Base-by-base conservation (phyloP, 176 grass and related monocot species). In the Urochloa ruziziensis region DNA sequence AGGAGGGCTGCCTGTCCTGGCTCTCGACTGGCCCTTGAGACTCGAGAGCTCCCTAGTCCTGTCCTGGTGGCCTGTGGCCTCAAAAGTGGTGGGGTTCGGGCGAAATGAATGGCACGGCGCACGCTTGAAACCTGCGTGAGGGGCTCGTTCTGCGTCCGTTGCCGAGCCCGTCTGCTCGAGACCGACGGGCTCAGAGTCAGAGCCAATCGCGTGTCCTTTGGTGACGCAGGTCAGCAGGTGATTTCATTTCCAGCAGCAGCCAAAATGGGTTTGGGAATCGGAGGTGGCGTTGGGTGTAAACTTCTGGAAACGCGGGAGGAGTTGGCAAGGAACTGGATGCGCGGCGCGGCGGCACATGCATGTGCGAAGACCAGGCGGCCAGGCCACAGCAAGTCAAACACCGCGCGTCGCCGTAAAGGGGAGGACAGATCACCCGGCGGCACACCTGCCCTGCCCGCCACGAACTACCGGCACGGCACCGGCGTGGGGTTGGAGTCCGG, bases 361-460 rank as follows among this genome's bases (percentile, higher is more conserved):
- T 17, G 42, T n/a, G 21, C 29, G 34, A n/a, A 15, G 36, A n/a
- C 43, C 48, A 24, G 16, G 39, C 24, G 7, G 7, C 24, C 67
- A 28, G 57, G 66, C 13, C 14, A 1, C 23, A 42, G 59, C 48
- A 30, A 74, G 81, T 80, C 87, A 80, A 74, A 7, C 75, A 84
- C 58, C 80, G 28, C 6, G 44, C n/a, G n/a, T 27, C 3, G 13
- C 15, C 35, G 21, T 15, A 4, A 12, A 40, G 27, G 17, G 13
- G 44, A 5, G 71, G 82, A 70, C 74, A 62, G 83, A 6, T 62
- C 65, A 70, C 52, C 65, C 28, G 15, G 14, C 21, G 36, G 3
- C 75, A 62, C n/a, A n/a, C n/a, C n/a, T n/a, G n/a, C n/a, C 63
- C 86, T 77, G 73, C 48, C 86, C 77, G 35, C 73, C 77, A 46